Conservation (phyloP, 495 filamentous ascomycete species). For the Cetradonia linearis region DNA sequence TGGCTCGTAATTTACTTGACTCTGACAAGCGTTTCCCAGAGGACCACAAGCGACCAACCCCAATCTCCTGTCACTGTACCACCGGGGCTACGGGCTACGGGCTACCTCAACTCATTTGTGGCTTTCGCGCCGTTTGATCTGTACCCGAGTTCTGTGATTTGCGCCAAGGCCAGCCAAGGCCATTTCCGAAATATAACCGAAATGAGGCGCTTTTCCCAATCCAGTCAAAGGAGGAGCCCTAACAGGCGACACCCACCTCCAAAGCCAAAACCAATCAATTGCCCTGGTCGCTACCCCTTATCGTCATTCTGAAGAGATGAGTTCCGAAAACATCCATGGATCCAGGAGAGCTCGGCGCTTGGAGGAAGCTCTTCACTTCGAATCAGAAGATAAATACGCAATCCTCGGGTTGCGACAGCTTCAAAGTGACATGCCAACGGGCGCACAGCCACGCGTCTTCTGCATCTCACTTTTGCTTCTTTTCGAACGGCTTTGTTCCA, state of each 20-base stretch:
- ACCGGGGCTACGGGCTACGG: not conserved
- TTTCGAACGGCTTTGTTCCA: not conserved
- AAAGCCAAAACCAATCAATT: not conserved
- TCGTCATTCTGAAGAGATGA: constrained; percentile 6
- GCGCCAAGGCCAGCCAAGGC: not conserved
- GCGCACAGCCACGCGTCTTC: constrained; percentile 9
- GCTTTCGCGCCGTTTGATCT: not conserved
- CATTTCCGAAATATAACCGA: constrained; percentile 4
- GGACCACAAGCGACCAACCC: not conserved
- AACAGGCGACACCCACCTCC: not conserved
- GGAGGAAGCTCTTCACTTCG: not conserved
- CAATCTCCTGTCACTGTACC: too few relatives aligned
- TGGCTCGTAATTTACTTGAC: constrained; percentile 3
- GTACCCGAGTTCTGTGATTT: not conserved
- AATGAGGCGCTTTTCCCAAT: constrained; percentile 11
- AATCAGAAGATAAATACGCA: not conserved
- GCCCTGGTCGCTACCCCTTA: not conserved
- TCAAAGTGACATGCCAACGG: not conserved
- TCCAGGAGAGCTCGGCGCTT: not conserved
- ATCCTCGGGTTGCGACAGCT: not conserved
- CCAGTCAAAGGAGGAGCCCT: not conserved
- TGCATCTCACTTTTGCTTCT: not conserved
- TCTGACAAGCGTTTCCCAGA: not conserved
- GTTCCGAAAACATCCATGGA: not conserved
- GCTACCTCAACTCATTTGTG: not conserved